Conservation (phyloP, 23 red algal genomes). For the Agarophyton chilense region DNA sequence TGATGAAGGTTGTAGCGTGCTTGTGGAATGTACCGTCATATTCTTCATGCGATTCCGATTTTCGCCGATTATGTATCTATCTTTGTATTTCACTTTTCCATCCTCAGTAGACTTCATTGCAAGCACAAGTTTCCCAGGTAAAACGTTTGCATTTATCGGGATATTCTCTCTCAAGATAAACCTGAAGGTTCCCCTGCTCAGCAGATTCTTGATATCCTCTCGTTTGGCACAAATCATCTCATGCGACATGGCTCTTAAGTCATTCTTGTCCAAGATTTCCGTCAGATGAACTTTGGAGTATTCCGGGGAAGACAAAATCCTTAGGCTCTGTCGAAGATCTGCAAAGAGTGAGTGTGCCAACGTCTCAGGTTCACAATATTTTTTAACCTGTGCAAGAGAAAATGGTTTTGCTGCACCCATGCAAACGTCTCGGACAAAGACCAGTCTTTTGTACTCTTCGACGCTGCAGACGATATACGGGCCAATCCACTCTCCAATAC, state of each 20-base stretch:
- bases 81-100: slow-evolving; percentile 7
- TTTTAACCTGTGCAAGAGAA: not conserved
- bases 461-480: not conserved
- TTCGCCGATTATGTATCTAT: not conserved
- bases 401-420: not conserved
- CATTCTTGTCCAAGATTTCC: not conserved
- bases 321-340: no score
- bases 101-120: slow-evolving; percentile 9
- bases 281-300: not conserved
- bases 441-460: slow-evolving; percentile 8
- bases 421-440: not conserved
- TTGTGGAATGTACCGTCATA: not conserved
- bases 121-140: not conserved
- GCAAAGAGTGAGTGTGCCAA: no score
- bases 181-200: not conserved
- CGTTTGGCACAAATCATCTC: not conserved
- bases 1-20: slow-evolving; percentile 7
- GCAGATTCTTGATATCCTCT: not conserved
- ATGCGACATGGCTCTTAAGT: not conserved
- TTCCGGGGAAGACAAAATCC: no score
- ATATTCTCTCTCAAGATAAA: not conserved
- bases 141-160: not conserved
- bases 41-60: not conserved
- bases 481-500: slow-evolving; percentile 37
- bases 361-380: not conserved